Evolutionary conservation across 768 basidiomycete species (phyloP), one percentile per base, ranked within the genome.

Genomic region (Podaxis carcinomalis): DNA sequence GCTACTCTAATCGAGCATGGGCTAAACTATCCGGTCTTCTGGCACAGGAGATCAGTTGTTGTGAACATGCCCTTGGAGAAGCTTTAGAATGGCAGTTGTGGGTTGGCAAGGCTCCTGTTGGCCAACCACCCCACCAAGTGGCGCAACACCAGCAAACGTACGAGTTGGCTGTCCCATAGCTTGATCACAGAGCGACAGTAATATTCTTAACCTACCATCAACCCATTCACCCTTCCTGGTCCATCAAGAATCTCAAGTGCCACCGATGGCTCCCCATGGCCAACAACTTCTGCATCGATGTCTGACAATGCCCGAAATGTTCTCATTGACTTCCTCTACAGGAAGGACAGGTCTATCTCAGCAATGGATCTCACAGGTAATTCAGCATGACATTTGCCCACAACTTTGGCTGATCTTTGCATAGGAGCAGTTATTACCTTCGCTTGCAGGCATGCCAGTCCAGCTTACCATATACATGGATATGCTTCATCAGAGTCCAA

Each of bases 1-100:
- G 91, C 46, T 97, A 95, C 67, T 94, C 92, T 11, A 96, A 97
- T 71, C 85, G 87, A 27, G 94, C 95, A 16, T 97, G 95, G 95
- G 90, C 92, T 1, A 94, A 95, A 68, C 82, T 98, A 5, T 91
- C 90, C n/a, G 93, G 94, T 16, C 80, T 98, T 2, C 85, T 88
- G 0, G 86, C 92, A 4, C 76, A 86, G 42, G 95, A 98, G 77
- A 90, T 98, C 56, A 87, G 92, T 40, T 83, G 86, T 16, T 95
- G 92, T 69, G 95, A 98, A 73, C 85, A 91, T 21, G 91, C 90
- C 0, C 83, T 98, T 44, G 91, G 93, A 25, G 86, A 87, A 69
- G 88, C 92, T 6, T 82, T 96, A n/a, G 87, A 88, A 63, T 96
- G 92, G 92, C 83, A 91, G 16, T 84, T 95, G 21, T 95, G 93